Evolutionary conservation across 345 rosid species (phyloP), one percentile per base, ranked within the genome.

Genomic region (Populus pruinosa): DNA sequence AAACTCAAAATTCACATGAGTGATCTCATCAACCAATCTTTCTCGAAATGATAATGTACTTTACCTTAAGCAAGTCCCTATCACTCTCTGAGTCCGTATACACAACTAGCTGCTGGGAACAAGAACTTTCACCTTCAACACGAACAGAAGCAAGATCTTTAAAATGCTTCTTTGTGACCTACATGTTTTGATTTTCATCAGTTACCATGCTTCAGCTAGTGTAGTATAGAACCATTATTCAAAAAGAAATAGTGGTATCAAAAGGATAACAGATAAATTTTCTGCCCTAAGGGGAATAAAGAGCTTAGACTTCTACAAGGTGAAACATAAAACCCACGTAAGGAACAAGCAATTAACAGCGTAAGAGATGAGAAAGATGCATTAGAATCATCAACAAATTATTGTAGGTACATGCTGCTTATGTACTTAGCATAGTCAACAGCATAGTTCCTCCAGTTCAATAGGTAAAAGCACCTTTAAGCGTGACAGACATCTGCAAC

Each of bases 121-220:
- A 25, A 0, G 88, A 81, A 38, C 73, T 82, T 81, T 85, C 88
- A 65, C 83, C 85, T 72, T 70, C 75, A 39, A 68, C 69, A 79
- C 65, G 86, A 70, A 91, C 82, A 83, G 72, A 90, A 5, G 82
- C 83, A 76, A 93, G 97, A 87, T 92, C 93, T 78, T 87, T 83
- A 84, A 96, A 96, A 84, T 91, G 93, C 82, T 89, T 92, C 78
- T 80, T 74, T 14, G 82, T 70, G 29, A 91, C 89, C 99, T 93
- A 78, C 78, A 70, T 41, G 33, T 17, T 47, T 55, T 65, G 27
- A 72, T 53, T 25, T 62, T 36, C 67, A 67, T 39, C 61, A n/a
- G 20, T 55, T 59, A 69, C 41, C 16, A 21, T 20, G 0, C 49
- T 21, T 67, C 8, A 41, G 1, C 50, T 47, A 47, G 50, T 14